Evolutionary conservation across 768 basidiomycete genomes (phyloP).

Genomic region (Rhizopogon vulgaris): DNA sequence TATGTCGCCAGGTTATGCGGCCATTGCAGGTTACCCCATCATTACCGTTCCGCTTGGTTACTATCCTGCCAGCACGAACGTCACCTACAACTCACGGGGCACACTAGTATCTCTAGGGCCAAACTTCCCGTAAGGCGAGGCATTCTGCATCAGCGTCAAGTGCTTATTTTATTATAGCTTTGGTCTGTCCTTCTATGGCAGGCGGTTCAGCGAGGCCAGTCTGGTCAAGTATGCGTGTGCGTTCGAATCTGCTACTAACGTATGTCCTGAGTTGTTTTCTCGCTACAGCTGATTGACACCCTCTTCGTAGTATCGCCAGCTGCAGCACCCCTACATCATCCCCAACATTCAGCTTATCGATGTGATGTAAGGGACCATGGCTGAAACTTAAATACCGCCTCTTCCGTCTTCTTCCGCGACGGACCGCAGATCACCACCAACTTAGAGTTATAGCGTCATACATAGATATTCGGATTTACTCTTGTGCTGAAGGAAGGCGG

Average conservation of each 20-base stretch:
- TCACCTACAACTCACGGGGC: neutral
- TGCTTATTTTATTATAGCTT: neutral
- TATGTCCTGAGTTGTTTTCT: neutral
- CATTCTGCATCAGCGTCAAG: neutral
- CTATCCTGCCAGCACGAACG: constrained; percentile 38
- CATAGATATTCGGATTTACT: too few species aligned
- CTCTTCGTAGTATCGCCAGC: neutral
- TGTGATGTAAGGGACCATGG: neutral
- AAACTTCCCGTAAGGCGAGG: neutral
- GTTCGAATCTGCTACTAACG: neutral
- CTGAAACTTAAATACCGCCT: too few species aligned
- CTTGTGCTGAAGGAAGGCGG: too few species aligned
- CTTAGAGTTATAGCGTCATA: too few species aligned
- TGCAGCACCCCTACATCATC: neutral
- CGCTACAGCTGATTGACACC: neutral
- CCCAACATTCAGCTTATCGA: neutral
- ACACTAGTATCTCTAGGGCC: neutral
- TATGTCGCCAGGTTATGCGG: constrained; percentile 18
- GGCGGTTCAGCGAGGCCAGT: neutral
- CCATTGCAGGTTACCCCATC: constrained; percentile 59
- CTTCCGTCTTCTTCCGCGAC: neutral
- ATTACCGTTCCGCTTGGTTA: constrained; percentile 58
- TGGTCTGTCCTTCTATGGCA: neutral
- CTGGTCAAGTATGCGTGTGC: constrained; percentile 1
- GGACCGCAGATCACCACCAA: too few species aligned